phyloP scores from a whole-genome alignment of 495 filamentous ascomycete genomes.

The Podospora pseudoanserina region DNA sequence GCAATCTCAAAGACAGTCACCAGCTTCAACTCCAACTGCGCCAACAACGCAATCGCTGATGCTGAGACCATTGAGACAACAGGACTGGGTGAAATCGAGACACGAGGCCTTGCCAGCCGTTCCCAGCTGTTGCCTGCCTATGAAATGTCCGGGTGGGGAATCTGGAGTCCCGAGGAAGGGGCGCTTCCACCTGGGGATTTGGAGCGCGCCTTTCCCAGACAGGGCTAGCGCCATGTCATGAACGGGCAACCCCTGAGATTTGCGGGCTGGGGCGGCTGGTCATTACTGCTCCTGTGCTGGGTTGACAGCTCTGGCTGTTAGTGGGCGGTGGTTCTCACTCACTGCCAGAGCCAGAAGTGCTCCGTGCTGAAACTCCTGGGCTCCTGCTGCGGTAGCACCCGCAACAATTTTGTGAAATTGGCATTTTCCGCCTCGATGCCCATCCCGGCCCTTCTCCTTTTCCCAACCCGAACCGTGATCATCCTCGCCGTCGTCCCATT shows the following conservation, averaged over 20 bases:
- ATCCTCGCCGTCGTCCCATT: slow-evolving; percentile 10
- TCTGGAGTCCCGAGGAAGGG: slow-evolving; percentile 5
- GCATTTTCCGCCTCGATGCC: slow-evolving; percentile 32
- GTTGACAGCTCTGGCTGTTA: slow-evolving; percentile 17
- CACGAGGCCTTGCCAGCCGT: not conserved
- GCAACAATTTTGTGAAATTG: slow-evolving; percentile 42
- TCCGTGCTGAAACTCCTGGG: slow-evolving; percentile 24
- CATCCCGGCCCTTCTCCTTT: slow-evolving; percentile 36
- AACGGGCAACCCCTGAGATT: slow-evolving; percentile 29
- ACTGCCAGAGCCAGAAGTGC: slow-evolving; percentile 10
- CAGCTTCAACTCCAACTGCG: not conserved
- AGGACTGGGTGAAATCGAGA: no score
- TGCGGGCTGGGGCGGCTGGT: slow-evolving; percentile 15
- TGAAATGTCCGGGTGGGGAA: not conserved
- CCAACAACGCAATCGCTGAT: not conserved
- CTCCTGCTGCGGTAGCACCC: slow-evolving; percentile 30
- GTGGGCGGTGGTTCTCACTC: not conserved
- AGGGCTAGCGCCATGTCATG: slow-evolving; percentile 19
- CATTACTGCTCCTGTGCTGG: slow-evolving; percentile 18
- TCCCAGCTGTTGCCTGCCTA: not conserved
- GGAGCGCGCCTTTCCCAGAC: slow-evolving; percentile 14
- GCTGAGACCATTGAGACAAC: not conserved
- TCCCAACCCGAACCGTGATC: slow-evolving; percentile 27
- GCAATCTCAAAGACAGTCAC: not conserved
- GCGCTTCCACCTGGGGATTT: slow-evolving; percentile 17